Base-by-base conservation (phyloP, 148 eudicot genomes). In the Linanthus parryae region DNA sequence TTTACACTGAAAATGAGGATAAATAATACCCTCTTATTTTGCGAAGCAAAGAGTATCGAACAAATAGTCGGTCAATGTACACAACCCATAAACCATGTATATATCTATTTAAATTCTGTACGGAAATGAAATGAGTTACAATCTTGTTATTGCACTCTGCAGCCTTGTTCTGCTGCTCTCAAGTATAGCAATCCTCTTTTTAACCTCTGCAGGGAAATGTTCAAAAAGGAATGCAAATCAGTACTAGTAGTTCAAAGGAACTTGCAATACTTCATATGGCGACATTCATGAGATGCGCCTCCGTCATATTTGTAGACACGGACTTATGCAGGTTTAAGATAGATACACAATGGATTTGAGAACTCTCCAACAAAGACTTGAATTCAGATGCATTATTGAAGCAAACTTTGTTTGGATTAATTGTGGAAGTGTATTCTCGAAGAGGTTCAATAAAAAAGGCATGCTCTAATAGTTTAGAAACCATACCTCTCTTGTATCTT, bases 401-500 rank as follows among this genome's bases (percentile, higher is more conserved):
- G 7, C 35, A 5, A 31, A 5, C 35, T 31, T 31, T 31, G 11
- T 5, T 5, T 31, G 35, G 11, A 31, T 31, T 5, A 31, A 31
- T 31, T 31, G 5, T 31, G 35, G 11, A 31, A 31, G 35, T 5
- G 35, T 31, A 5, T 5, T 11, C 35, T 31, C 35, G 11, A 31
- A 5, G 35, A 5, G 11, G 7, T 5, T 31, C 7, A 31, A 31
- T 5, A 11, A 5, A 31, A 31, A 31, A 41, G 13, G 11, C 22
- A 39, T 22, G n/a, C n/a, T 11, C 1, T 22, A 20, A 20, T 44
- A 26, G 33, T 23, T 35, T 19, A 21, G 27, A 56, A 17, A 19
- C 31, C 13, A 23, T 84, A 94, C 99, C 99, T 88, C 96, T 35
- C 61, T 64, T 36, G 96, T 78, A 66, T 94, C 96, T 78, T 76